Conservation (phyloP, 352 stramenopile genomes). For the Plasmopara halstedii region DNA sequence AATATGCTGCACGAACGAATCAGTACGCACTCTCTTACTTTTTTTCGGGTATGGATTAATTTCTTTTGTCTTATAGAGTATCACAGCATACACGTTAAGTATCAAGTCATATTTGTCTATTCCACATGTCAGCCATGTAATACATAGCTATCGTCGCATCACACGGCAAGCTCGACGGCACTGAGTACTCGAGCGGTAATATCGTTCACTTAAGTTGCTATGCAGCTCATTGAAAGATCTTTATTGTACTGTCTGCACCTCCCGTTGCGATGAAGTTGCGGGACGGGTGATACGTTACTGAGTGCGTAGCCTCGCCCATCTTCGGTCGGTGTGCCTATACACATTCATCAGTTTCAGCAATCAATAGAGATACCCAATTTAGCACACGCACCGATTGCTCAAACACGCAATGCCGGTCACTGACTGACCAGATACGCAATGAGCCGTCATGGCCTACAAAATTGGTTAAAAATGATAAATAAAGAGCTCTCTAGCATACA, state of each 20-base stretch:
- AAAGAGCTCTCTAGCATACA: not conserved
- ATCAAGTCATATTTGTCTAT: too few species aligned
- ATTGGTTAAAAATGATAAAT: not conserved
- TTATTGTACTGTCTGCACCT: slow-evolving; percentile 78
- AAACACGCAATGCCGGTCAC: slow-evolving; percentile 79
- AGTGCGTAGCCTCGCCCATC: slow-evolving; percentile 70
- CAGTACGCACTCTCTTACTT: too few species aligned
- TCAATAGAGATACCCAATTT: not conserved
- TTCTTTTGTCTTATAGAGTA: too few species aligned
- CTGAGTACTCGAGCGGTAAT: slow-evolving; percentile 5
- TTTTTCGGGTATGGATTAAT: too few species aligned
- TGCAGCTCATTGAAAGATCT: slow-evolving; percentile 74
- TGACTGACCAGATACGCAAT: slow-evolving; percentile 74
- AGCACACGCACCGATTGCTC: slow-evolving; percentile 56
- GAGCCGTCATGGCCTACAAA: slow-evolving; percentile 70
- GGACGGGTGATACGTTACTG: slow-evolving; percentile 66
- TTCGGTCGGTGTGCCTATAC: slow-evolving; percentile 68
- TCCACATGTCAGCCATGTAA: slow-evolving; percentile 14
- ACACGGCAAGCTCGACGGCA: slow-evolving; percentile 7
- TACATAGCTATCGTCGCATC: slow-evolving; percentile 15
- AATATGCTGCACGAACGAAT: too few species aligned
- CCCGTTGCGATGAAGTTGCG: slow-evolving; percentile 76
- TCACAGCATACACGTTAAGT: too few species aligned
- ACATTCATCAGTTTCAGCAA: slow-evolving; percentile 1
- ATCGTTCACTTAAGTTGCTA: slow-evolving; percentile 8